Percentiles rank a stretch among this genome's conserved stretches.
phyloP scores from a whole-genome alignment of 169 alveolate species.

The Cystoisospora suis region DNA sequence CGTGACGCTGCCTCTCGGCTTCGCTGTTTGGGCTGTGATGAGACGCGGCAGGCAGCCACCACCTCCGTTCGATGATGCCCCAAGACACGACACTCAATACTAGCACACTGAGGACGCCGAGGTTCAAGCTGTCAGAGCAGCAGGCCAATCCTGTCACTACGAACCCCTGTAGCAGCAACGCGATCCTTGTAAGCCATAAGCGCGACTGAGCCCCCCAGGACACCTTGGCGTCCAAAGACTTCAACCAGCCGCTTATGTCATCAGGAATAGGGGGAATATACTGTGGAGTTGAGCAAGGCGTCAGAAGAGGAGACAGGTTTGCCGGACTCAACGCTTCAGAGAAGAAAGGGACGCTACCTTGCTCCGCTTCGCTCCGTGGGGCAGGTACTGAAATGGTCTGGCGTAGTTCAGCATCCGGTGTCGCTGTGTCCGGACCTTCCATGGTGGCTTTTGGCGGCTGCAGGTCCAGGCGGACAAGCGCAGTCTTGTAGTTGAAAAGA shows the following conservation, averaged over 20 bases:
- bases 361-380: too few relatives aligned
- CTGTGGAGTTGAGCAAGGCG: background rate
- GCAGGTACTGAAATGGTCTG: too few relatives aligned
- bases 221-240: background rate
- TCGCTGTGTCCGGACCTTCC: too few relatives aligned
- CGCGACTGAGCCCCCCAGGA: background rate
- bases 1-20: background rate
- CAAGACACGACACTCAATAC: background rate
- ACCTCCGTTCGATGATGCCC: background rate
- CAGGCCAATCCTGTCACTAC: background rate
- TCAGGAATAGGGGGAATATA: background rate
- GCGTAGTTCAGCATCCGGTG: too few relatives aligned
- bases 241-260: background rate
- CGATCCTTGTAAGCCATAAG: background rate
- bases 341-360: too few relatives aligned
- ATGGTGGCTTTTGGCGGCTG: too few relatives aligned
- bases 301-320: background rate
- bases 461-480: too few relatives aligned
- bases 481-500: too few relatives aligned
- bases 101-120: background rate
- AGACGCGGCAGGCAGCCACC: background rate
- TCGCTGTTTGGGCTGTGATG: background rate
- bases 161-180: background rate
- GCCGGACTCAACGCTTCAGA: background rate
- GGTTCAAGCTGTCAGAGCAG: background rate